These are phyloP conservation scores for Pseudogymnoascus sp. DNA, from an alignment of 2,329 filamentous ascomycete species.

Conservation along the genomic window DNA sequence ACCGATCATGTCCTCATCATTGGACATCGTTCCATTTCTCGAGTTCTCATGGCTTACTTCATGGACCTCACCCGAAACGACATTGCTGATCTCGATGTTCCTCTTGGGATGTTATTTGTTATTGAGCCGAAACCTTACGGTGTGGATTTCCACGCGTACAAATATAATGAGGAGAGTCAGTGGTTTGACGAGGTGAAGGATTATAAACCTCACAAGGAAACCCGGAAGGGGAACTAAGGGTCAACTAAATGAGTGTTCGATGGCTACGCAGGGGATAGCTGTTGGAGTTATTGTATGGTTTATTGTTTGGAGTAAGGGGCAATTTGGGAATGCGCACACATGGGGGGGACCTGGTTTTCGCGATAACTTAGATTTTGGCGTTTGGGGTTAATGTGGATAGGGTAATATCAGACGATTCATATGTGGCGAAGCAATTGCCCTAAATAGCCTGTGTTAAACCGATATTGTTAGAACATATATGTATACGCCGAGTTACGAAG, in stretches of 20 bases:
- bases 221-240: constrained; percentile 23
- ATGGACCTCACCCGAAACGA: constrained; percentile 84
- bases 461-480: background rate
- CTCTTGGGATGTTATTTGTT: constrained; percentile 85
- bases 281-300: background rate
- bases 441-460: background rate
- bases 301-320: background rate
- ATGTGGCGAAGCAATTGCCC: background rate
- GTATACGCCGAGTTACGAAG: background rate
- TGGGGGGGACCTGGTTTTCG: background rate
- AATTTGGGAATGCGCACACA: background rate
- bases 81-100: constrained; percentile 89
- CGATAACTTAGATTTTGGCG: background rate
- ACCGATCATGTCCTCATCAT: constrained; percentile 91
- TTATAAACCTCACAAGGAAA: constrained; percentile 61
- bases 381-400: background rate
- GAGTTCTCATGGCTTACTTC: constrained; percentile 93
- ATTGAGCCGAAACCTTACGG: constrained; percentile 97
- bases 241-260: background rate
- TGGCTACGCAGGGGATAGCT: background rate
- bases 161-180: constrained; percentile 67
- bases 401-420: background rate
- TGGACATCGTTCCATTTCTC: constrained; percentile 82
- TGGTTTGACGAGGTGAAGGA: constrained; percentile 83
- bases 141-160: constrained; percentile 92